These are phyloP conservation scores for Cajanus cajan DNA, from an alignment of 306 rosid genomes.

Conservation along the genomic window DNA sequence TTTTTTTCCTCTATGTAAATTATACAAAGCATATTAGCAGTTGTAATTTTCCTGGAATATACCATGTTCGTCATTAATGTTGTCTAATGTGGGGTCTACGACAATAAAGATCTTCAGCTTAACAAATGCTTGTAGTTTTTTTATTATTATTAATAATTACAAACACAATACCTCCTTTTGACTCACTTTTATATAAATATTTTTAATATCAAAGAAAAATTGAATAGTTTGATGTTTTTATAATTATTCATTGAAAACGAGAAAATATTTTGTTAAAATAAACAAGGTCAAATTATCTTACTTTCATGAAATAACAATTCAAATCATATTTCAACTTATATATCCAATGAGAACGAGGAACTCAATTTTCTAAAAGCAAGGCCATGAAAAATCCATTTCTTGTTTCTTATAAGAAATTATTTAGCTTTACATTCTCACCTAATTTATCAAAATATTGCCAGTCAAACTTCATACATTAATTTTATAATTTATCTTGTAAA, in stretches of 20 bases:
- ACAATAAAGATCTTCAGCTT: neutral
- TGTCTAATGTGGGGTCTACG: neutral
- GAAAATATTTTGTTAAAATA: neutral
- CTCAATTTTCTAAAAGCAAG: neutral
- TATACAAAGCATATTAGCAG: conserved; percentile 13
- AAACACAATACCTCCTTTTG: neutral
- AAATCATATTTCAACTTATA: neutral
- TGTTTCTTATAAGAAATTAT: neutral
- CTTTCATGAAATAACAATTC: neutral
- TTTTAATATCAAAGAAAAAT: neutral
- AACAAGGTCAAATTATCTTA: neutral
- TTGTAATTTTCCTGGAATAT: neutral
- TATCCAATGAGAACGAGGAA: neutral
- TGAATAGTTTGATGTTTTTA: neutral
- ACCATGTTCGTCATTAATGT: neutral
- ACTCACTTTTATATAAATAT: neutral
- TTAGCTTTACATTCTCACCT: neutral
- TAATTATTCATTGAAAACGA: neutral
- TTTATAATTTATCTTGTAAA: too few species aligned
- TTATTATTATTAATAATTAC: neutral
- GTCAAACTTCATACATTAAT: neutral
- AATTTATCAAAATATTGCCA: neutral
- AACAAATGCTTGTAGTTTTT: neutral
- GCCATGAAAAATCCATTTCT: neutral
- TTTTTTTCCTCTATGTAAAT: conserved; percentile 9